Conservation (phyloP, 768 basidiomycete genomes). For the Chalciporus chontae region DNA sequence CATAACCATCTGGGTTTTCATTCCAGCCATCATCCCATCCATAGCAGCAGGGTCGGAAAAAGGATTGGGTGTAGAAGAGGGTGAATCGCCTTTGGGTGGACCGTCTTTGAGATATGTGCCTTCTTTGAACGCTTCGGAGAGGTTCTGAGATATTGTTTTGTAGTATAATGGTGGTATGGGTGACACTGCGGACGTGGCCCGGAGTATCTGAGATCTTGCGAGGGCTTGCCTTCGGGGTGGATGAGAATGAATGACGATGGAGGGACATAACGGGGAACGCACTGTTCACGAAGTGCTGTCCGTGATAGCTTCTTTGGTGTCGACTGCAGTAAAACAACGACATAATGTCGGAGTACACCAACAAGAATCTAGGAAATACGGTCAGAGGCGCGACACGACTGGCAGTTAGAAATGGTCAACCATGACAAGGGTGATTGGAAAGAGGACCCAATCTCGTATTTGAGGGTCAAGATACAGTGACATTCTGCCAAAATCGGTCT, state of each 20-base stretch:
- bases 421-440: constrained; percentile 98
- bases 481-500: constrained; percentile 26
- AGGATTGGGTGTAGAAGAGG: constrained; percentile 68
- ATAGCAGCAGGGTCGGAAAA: constrained; percentile 87
- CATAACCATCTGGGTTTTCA: constrained; percentile 99
- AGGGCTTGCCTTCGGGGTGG: constrained; percentile 54
- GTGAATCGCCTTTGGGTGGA: constrained; percentile 60
- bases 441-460: constrained; percentile 91
- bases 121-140: constrained; percentile 64
- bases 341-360: constrained; percentile 89
- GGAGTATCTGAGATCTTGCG: constrained; percentile 78
- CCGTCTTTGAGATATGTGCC: constrained; percentile 89
- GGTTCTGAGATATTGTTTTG: constrained; percentile 68
- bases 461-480: constrained; percentile 87
- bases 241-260: too few relatives aligned
- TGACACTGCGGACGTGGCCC: constrained; percentile 75
- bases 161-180: constrained; percentile 76
- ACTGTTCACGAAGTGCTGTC: constrained; percentile 91
- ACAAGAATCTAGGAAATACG: constrained; percentile 68
- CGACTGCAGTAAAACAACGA: constrained; percentile 80
- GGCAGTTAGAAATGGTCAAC: constrained; percentile 39
- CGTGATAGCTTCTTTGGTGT: constrained; percentile 77
- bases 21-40: constrained; percentile 98
- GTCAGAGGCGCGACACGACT: background rate
- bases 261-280: constrained; percentile 28